Percentiles rank a stretch among this genome's conserved stretches.
Conservation (phyloP, 306 rosid genomes). For the Ormosia semicastrata region DNA sequence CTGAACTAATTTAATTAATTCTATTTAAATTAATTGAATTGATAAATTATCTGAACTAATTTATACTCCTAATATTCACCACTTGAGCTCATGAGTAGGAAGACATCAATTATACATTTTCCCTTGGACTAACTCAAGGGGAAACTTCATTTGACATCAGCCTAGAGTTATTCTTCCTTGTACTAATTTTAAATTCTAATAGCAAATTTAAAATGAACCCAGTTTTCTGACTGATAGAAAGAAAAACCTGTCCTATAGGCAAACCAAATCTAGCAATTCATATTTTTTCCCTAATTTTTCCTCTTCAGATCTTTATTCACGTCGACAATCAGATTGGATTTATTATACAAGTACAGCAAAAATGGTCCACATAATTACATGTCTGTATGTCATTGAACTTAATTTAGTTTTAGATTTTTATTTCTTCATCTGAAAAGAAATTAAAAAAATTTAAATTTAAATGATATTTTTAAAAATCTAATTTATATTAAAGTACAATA, state of each 20-base stretch:
- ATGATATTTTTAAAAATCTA: no score
- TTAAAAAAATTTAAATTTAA: no score
- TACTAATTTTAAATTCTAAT: neutral
- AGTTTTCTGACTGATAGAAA: neutral
- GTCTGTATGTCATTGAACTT: neutral
- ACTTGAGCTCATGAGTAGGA: neutral
- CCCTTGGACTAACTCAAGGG: neutral
- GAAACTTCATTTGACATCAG: neutral
- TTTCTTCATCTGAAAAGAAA: no score
- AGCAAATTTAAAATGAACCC: constrained; percentile 5
- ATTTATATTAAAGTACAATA: no score
- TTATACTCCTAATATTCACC: neutral
- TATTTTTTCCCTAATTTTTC: neutral
- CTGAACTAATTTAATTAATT: no score
- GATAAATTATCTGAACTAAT: no score
- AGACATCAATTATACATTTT: neutral
- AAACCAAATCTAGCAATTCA: neutral
- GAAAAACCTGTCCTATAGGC: neutral
- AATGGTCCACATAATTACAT: neutral
- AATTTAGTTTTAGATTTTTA: neutral
- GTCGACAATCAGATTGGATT: neutral
- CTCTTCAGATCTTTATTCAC: neutral
- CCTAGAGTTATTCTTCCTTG: neutral
- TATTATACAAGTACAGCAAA: neutral
- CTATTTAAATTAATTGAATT: no score